Evolutionary conservation across 225 moss, liverwort and hornwort genomes (phyloP).

Genomic region (Bryoerythrophyllum caledonicum): DNA sequence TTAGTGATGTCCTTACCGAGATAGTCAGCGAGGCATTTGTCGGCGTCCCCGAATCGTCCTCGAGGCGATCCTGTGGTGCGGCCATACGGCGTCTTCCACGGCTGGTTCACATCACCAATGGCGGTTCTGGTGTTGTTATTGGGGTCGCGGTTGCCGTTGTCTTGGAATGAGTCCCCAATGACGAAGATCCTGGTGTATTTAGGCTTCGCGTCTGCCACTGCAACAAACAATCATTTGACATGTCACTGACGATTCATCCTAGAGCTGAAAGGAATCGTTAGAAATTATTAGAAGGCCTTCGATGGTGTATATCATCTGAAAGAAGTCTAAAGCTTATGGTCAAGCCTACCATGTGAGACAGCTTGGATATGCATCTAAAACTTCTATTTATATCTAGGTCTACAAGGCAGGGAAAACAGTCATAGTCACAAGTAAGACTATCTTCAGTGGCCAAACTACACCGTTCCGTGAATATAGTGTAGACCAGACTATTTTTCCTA

Average conservation of each 20-base stretch:
- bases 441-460: too few species aligned
- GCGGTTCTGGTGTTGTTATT: neutral
- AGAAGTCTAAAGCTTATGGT: too few species aligned
- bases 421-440: too few species aligned
- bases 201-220: neutral
- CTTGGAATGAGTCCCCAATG: constrained; percentile 57
- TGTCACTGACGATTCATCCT: neutral
- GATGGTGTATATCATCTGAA: too few species aligned
- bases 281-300: too few species aligned
- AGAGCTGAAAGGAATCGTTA: too few species aligned
- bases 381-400: too few species aligned
- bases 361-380: too few species aligned
- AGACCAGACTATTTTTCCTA: too few species aligned
- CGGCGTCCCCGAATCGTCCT: constrained; percentile 43
- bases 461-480: too few species aligned
- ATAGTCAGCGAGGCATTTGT: constrained; percentile 37
- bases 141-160: constrained; percentile 49
- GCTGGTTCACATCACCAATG: constrained; percentile 24
- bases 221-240: neutral
- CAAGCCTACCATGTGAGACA: too few species aligned
- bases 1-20: constrained; percentile 28
- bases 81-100: constrained; percentile 46
- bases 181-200: constrained; percentile 21
- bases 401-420: too few species aligned
- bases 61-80: constrained; percentile 29